Evolutionary conservation across 306 rosid species (phyloP).

Genomic region (Rosa multiflora): DNA sequence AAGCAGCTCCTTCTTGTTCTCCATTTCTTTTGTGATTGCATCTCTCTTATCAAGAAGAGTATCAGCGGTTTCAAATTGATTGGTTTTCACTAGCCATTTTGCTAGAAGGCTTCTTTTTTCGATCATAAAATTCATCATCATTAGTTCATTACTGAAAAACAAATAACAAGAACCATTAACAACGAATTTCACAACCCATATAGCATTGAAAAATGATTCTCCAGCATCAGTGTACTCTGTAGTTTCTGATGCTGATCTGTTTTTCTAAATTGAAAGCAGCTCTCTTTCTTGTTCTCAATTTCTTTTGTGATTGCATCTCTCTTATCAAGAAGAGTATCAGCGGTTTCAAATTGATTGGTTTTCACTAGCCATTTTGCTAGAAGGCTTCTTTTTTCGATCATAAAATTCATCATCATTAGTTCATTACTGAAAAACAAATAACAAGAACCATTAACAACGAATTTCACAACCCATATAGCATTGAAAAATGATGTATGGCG

Average conservation of each 20-base stretch:
- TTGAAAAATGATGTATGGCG: neutral
- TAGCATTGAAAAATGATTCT: too few species aligned
- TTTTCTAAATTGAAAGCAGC: neutral
- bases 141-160: conserved; percentile 67
- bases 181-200: too few species aligned
- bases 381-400: conserved; percentile 77
- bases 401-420: conserved; percentile 76
- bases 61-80: conserved; percentile 84
- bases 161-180: too few species aligned
- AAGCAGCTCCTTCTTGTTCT: conserved; percentile 62
- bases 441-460: conserved; percentile 7
- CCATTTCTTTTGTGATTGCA: conserved; percentile 61
- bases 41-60: conserved; percentile 91
- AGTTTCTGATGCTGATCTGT: too few species aligned
- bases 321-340: conserved; percentile 88
- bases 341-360: conserved; percentile 76
- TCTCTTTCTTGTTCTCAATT: conserved; percentile 63
- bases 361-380: conserved; percentile 52
- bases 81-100: conserved; percentile 57
- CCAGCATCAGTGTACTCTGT: too few species aligned
- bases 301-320: conserved; percentile 68
- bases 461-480: neutral
- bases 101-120: conserved; percentile 62
- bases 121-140: conserved; percentile 95
- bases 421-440: conserved; percentile 49